Conservation (phyloP, 441 rosid genomes). For the Eutrema salsugineum region DNA sequence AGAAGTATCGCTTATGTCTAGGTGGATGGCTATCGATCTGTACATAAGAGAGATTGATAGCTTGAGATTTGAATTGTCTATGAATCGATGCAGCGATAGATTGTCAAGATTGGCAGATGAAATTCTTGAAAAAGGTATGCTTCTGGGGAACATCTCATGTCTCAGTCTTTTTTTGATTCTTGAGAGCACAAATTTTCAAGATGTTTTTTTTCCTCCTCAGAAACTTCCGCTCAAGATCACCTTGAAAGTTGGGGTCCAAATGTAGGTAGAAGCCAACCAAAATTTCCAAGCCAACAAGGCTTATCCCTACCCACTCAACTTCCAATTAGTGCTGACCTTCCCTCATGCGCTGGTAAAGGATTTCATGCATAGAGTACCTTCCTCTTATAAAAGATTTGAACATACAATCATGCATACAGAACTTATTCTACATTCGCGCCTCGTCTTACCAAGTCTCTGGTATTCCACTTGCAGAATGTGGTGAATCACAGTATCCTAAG, state of each 20-base stretch:
- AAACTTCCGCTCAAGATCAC: slow-evolving; percentile 51
- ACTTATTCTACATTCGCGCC: neutral
- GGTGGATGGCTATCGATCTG: slow-evolving; percentile 98
- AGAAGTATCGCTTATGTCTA: slow-evolving; percentile 89
- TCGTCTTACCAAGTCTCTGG: slow-evolving; percentile 1
- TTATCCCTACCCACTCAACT: slow-evolving; percentile 80
- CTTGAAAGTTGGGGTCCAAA: slow-evolving; percentile 60
- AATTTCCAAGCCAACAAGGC: slow-evolving; percentile 53
- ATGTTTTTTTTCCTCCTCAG: slow-evolving; percentile 32
- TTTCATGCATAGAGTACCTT: neutral
- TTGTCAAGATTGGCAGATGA: slow-evolving; percentile 73
- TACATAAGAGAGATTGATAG: slow-evolving; percentile 87
- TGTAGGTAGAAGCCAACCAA: slow-evolving; percentile 50
- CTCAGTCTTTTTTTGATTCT: slow-evolving; percentile 21
- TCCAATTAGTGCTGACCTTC: slow-evolving; percentile 86
- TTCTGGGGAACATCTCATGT: slow-evolving; percentile 7
- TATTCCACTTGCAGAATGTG: slow-evolving; percentile 48
- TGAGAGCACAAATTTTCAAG: neutral
- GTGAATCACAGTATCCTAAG: slow-evolving; percentile 74
- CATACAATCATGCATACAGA: neutral
- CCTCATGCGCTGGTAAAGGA: slow-evolving; percentile 69
- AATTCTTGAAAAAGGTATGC: slow-evolving; percentile 81
- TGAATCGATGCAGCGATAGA: slow-evolving; percentile 68
- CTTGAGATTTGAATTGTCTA: slow-evolving; percentile 88
- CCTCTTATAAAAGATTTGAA: neutral